phyloP scores from a whole-genome alignment of 495 filamentous ascomycete genomes.

The Penicillium manginii region DNA sequence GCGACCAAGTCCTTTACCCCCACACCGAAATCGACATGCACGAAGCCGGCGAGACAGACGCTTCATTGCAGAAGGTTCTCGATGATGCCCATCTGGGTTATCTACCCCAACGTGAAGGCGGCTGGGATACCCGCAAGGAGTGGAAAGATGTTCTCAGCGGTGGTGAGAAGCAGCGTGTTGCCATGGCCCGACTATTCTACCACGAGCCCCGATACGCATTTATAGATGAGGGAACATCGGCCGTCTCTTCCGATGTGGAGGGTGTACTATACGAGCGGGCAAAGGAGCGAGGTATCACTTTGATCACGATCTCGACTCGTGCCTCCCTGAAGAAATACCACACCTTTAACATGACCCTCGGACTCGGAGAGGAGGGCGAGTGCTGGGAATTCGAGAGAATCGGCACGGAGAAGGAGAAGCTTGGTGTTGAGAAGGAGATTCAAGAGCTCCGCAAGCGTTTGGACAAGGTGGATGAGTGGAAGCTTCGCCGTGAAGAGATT shows the following conservation, averaged over 20 bases:
- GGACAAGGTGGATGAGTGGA: slow-evolving; percentile 81
- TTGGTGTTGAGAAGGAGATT: slow-evolving; percentile 86
- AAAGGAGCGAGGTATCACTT: slow-evolving; percentile 89
- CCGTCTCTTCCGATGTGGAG: slow-evolving; percentile 92
- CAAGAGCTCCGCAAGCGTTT: slow-evolving; percentile 79
- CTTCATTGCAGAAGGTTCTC: slow-evolving; percentile 72
- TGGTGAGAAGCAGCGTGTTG: slow-evolving; percentile 97
- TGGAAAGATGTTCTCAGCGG: slow-evolving; percentile 98
- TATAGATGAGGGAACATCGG: slow-evolving; percentile 93
- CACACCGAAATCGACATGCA: slow-evolving; percentile 95
- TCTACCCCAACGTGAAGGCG: slow-evolving; percentile 87
- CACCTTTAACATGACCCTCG: slow-evolving; percentile 83
- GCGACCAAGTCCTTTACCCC: slow-evolving; percentile 98
- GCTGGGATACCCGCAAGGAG: slow-evolving; percentile 95
- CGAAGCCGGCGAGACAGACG: slow-evolving; percentile 73
- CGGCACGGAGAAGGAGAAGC: slow-evolving; percentile 88
- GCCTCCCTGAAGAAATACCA: slow-evolving; percentile 95
- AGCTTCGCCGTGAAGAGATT: slow-evolving; percentile 76
- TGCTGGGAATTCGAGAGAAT: slow-evolving; percentile 92
- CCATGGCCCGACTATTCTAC: slow-evolving; percentile 86
- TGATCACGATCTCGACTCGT: slow-evolving; percentile 93
- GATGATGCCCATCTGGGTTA: slow-evolving; percentile 87
- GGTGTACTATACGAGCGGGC: slow-evolving; percentile 89
- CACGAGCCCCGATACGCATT: slow-evolving; percentile 94
- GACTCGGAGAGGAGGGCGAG: slow-evolving; percentile 63